Evolutionary conservation across 306 rosid species (phyloP).

Genomic region (Prunus padus): DNA sequence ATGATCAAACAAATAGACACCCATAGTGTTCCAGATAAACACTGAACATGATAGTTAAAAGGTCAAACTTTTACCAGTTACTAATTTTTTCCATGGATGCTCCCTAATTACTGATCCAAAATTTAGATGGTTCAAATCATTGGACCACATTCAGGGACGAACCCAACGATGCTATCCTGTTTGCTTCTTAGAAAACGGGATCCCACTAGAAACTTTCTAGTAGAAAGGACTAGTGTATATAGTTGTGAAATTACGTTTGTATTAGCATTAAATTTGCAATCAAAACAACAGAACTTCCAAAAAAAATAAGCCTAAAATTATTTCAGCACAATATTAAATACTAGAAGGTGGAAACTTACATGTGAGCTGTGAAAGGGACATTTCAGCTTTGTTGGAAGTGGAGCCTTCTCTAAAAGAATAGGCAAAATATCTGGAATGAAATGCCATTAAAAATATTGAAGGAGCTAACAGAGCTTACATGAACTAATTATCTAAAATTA

Average conservation of each 20-base stretch:
- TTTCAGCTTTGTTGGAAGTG: constrained; percentile 43
- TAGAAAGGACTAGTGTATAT: too few relatives aligned
- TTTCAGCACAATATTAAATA: not conserved
- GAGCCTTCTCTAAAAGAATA: constrained; percentile 53
- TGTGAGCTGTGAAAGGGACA: constrained; percentile 38
- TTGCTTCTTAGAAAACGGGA: not conserved
- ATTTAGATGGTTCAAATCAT: not conserved
- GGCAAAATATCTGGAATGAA: constrained; percentile 49
- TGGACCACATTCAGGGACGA: not conserved
- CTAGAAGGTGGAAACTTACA: constrained; percentile 44
- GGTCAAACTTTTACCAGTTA: not conserved
- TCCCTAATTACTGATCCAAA: not conserved
- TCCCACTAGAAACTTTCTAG: too few relatives aligned
- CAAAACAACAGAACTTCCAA: constrained; percentile 16
- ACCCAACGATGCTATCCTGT: not conserved
- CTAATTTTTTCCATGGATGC: not conserved
- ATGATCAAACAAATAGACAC: not conserved
- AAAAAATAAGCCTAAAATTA: not conserved
- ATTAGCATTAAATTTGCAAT: constrained; percentile 6
- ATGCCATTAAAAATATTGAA: constrained; percentile 12
- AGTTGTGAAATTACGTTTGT: not conserved
- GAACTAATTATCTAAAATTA: not conserved
- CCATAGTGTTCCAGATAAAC: not conserved
- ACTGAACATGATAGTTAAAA: not conserved
- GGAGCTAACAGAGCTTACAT: not conserved